Evolutionary conservation across 2,329 filamentous ascomycete genomes (phyloP).

Genomic region (Blumeria graminis): DNA sequence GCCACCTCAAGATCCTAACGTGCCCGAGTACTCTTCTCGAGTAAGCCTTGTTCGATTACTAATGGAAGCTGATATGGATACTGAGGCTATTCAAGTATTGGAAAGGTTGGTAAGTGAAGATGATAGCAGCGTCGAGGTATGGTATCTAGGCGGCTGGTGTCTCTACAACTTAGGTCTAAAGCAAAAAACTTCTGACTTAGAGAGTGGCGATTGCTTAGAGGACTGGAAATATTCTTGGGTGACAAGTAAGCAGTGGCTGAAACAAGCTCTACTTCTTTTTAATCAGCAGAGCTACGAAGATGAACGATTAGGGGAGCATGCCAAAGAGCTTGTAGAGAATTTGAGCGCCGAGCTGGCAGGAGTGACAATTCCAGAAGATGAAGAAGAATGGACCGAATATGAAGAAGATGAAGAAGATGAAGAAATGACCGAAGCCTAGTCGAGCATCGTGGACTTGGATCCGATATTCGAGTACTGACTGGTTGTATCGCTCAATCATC

Average conservation of each 20-base stretch:
- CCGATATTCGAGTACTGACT: too few species aligned
- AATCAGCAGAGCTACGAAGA: conserved; percentile 63
- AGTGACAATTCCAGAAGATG: conserved; percentile 28
- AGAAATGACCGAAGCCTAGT: conserved; percentile 27
- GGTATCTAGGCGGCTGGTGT: conserved; percentile 93
- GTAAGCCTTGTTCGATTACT: conserved; percentile 66
- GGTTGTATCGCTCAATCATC: too few species aligned
- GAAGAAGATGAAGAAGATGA: conserved; percentile 24
- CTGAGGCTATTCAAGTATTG: conserved; percentile 62
- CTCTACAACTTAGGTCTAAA: conserved; percentile 57
- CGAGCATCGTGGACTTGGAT: too few species aligned
- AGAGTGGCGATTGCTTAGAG: conserved; percentile 18
- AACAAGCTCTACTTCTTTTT: conserved; percentile 61
- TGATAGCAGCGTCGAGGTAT: conserved; percentile 81
- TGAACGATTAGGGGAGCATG: conserved; percentile 50
- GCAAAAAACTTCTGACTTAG: conserved; percentile 22
- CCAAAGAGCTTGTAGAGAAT: conserved; percentile 40
- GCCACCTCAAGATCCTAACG: conserved; percentile 40
- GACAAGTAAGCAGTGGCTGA: conserved; percentile 62
- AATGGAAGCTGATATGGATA: conserved; percentile 74
- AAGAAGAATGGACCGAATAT: conserved; percentile 27
- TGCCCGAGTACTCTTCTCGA: conserved; percentile 69
- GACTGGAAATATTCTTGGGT: conserved; percentile 31
- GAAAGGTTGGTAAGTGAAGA: conserved; percentile 71
- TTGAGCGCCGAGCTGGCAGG: conserved; percentile 42